Conservation (phyloP, 2,329 filamentous ascomycete species). For the Fusarium dimerum region DNA sequence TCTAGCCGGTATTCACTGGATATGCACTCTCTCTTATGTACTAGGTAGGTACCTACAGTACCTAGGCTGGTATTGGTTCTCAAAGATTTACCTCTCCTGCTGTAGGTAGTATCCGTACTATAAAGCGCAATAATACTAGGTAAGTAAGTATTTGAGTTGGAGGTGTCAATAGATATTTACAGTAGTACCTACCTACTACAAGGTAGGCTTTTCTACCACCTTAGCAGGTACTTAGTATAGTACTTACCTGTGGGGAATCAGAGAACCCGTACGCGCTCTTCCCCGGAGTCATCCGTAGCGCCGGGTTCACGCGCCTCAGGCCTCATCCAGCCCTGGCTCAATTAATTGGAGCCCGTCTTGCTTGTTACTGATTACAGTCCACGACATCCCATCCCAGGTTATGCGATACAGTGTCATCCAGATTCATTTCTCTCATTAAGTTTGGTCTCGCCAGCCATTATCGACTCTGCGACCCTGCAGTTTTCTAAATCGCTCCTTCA, state of each 20-base stretch:
- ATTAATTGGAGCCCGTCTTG: slow-evolving; percentile 9
- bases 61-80: too few relatives aligned
- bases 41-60: too few relatives aligned
- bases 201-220: too few relatives aligned
- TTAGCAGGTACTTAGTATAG: too few relatives aligned
- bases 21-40: too few relatives aligned
- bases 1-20: too few relatives aligned
- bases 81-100: too few relatives aligned
- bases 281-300: slow-evolving; percentile 35
- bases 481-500: slow-evolving; percentile 6
- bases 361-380: slow-evolving; percentile 18
- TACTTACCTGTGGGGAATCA: slow-evolving; percentile 14
- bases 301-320: slow-evolving; percentile 28
- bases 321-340: neutral
- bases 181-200: too few relatives aligned
- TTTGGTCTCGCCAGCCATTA: slow-evolving; percentile 15
- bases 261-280: slow-evolving; percentile 20
- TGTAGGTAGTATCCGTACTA: too few relatives aligned
- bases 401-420: neutral
- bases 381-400: slow-evolving; percentile 2
- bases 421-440: slow-evolving; percentile 4
- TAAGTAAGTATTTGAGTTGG: too few relatives aligned
- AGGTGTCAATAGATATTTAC: too few relatives aligned
- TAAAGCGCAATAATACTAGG: too few relatives aligned
- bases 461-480: slow-evolving; percentile 7